A percentile compares a stretch with the other conserved stretches of the same genome.
Evolutionary conservation across 495 filamentous ascomycete genomes (phyloP).

Genomic region (Tuber calosporum): DNA sequence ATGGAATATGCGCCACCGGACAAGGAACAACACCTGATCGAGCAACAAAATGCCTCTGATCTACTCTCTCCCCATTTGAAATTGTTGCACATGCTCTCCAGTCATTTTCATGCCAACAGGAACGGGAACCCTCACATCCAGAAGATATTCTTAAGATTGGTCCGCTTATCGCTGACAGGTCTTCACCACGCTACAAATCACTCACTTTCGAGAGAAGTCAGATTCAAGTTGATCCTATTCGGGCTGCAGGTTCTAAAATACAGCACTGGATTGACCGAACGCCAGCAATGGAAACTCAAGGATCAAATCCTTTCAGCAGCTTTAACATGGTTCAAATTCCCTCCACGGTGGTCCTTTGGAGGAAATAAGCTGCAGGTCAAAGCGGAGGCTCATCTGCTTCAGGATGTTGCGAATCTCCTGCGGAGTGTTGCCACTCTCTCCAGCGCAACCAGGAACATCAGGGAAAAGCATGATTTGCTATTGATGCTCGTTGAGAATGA

Average conservation of each 20-base stretch:
- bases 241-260: slow-evolving; percentile 66
- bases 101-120: slow-evolving; percentile 86
- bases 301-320: slow-evolving; percentile 78
- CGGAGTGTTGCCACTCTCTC: slow-evolving; percentile 52
- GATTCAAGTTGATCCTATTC: slow-evolving; percentile 80
- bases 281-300: slow-evolving; percentile 68
- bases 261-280: slow-evolving; percentile 52
- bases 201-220: slow-evolving; percentile 80
- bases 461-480: slow-evolving; percentile 73
- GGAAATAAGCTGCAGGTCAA: slow-evolving; percentile 89
- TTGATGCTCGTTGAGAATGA: slow-evolving; percentile 76
- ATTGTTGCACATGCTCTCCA: slow-evolving; percentile 79
- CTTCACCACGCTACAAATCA: slow-evolving; percentile 64
- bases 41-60: slow-evolving; percentile 69
- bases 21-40: slow-evolving; percentile 61
- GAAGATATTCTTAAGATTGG: slow-evolving; percentile 67
- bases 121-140: slow-evolving; percentile 72
- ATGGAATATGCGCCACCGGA: slow-evolving; percentile 91
- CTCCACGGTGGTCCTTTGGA: slow-evolving; percentile 89
- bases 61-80: slow-evolving; percentile 77
- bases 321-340: slow-evolving; percentile 75
- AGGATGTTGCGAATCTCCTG: slow-evolving; percentile 64
- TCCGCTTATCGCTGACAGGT: slow-evolving; percentile 64
- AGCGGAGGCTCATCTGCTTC: slow-evolving; percentile 75
- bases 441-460: slow-evolving; percentile 55